Percentiles rank a stretch among this genome's conserved stretches.
Conservation (phyloP, 2,329 filamentous ascomycete genomes). For the Westerdykella ornata region DNA sequence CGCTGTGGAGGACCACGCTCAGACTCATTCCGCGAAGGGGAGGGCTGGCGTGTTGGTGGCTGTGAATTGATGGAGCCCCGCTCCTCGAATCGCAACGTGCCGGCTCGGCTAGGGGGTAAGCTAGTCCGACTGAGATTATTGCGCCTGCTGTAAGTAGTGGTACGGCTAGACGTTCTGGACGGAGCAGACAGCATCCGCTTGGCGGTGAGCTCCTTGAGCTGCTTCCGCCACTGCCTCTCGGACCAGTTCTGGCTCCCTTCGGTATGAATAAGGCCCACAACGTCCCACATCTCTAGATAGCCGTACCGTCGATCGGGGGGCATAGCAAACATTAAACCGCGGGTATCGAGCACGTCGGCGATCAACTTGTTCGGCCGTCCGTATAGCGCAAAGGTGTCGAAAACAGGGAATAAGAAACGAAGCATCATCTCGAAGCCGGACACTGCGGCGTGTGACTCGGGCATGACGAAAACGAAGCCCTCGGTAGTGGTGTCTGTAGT, state of each 20-base stretch:
- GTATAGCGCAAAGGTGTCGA: conserved; percentile 87
- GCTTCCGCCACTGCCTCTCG: conserved; percentile 83
- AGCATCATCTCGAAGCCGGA: conserved; percentile 94
- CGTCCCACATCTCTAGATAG: conserved; percentile 83
- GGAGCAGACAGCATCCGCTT: conserved; percentile 58
- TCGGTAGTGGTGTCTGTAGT: conserved; percentile 71
- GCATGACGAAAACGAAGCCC: conserved; percentile 97
- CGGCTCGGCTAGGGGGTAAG: conserved; percentile 30
- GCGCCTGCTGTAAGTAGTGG: conserved; percentile 33
- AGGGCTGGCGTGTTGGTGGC: conserved; percentile 41
- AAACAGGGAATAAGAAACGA: conserved; percentile 85
- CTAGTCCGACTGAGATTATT: conserved; percentile 40
- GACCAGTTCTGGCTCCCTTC: conserved; percentile 71
- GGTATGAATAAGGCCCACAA: conserved; percentile 69
- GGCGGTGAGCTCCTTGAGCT: conserved; percentile 80
- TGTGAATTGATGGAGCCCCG: conserved; percentile 38
- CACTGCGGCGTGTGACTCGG: conserved; percentile 84
- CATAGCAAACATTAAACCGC: conserved; percentile 97
- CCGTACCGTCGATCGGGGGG: conserved; percentile 81
- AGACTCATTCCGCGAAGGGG: conserved; percentile 33
- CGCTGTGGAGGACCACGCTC: conserved; percentile 30
- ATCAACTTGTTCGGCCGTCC: conserved; percentile 81
- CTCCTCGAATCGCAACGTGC: conserved; percentile 41
- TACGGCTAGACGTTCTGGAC: conserved; percentile 33
- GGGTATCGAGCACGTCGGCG: conserved; percentile 76